Evolutionary conservation across 148 eudicot genomes (phyloP).

Genomic region (Heliosperma pusillum): DNA sequence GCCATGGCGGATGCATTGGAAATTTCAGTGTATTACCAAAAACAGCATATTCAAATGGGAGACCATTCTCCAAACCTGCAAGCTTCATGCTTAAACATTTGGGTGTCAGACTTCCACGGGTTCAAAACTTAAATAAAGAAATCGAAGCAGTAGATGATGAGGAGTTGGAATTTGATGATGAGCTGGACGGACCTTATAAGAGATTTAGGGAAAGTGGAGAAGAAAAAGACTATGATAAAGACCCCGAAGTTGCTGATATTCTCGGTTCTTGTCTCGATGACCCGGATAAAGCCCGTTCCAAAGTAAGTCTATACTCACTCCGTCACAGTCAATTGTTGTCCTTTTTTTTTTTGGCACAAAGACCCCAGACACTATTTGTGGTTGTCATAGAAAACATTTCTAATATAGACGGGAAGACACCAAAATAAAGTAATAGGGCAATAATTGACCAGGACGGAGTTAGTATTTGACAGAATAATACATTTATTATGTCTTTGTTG

Average conservation of each 20-base stretch:
- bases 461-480: no score
- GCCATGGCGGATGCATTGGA: conserved; percentile 13
- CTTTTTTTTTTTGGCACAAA: no score
- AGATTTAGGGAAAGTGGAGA: conserved; percentile 41
- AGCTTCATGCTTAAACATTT: conserved; percentile 4
- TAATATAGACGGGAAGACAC: no score
- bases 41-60: conserved; percentile 15
- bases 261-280: conserved; percentile 75
- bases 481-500: background rate
- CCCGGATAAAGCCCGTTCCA: conserved; percentile 66
- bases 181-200: conserved; percentile 34
- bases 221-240: conserved; percentile 68
- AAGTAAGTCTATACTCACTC: conserved; percentile 30
- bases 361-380: no score
- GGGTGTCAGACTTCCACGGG: conserved; percentile 12
- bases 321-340: no score
- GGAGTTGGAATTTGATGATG: conserved; percentile 45
- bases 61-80: conserved; percentile 7
- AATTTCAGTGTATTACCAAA: conserved; percentile 11
- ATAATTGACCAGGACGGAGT: no score
- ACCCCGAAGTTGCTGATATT: conserved; percentile 91
- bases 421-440: no score
- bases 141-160: conserved; percentile 24
- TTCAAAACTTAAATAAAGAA: conserved; percentile 25
- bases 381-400: no score